phyloP scores from a whole-genome alignment of 2,329 filamentous ascomycete genomes.

The Penicillium verrucosum region DNA sequence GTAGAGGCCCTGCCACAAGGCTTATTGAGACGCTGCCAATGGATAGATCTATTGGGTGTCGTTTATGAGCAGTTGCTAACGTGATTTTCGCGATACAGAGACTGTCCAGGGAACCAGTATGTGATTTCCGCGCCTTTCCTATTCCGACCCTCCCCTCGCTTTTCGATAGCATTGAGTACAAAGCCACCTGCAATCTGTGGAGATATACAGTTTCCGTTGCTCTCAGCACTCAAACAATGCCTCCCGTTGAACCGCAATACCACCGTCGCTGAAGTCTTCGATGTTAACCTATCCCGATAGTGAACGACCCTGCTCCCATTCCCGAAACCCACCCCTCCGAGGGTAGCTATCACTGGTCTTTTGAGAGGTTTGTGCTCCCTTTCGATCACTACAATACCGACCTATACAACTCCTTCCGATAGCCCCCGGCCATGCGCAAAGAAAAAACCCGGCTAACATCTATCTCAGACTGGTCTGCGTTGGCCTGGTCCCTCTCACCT shows the following conservation, averaged over 20 bases:
- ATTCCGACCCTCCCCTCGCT: constrained; percentile 2
- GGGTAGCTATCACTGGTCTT: constrained; percentile 98
- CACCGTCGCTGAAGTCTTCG: neutral
- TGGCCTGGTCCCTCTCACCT: constrained; percentile 77
- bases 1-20: constrained; percentile 35
- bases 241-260: neutral
- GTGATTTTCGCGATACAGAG: constrained; percentile 51
- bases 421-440: neutral
- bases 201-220: neutral
- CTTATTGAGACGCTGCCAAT: neutral
- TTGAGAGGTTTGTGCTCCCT: constrained; percentile 63
- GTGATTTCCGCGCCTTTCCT: constrained; percentile 21
- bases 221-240: neutral
- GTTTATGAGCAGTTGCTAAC: constrained; percentile 43
- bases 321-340: constrained; percentile 71
- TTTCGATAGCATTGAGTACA: neutral
- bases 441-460: constrained; percentile 1
- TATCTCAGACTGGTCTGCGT: constrained; percentile 65
- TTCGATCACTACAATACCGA: neutral
- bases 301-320: constrained; percentile 80
- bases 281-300: constrained; percentile 42
- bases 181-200: neutral
- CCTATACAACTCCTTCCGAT: neutral
- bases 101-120: constrained; percentile 71
- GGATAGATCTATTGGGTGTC: neutral